These are phyloP conservation scores for Vanderwaltozyma verrucispora DNA, from an alignment of 805 yeast species.

Conservation along the genomic window DNA sequence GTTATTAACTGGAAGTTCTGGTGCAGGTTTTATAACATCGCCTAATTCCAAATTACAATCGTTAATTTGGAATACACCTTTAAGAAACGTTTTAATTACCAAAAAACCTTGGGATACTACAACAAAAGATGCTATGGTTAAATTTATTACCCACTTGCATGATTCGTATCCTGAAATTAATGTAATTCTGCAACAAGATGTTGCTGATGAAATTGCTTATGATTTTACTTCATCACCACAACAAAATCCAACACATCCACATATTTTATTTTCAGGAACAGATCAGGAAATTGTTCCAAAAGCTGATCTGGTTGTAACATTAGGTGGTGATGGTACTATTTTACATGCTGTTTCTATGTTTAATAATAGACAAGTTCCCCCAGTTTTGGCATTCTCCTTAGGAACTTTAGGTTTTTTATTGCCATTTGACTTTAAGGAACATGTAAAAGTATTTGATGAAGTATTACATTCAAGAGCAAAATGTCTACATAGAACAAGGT, in stretches of 20 bases:
- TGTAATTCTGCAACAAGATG: conserved; percentile 66
- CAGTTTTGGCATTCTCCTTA: conserved; percentile 76
- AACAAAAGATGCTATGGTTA: conserved; percentile 56
- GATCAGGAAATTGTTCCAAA: conserved; percentile 46
- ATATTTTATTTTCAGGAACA: conserved; percentile 48
- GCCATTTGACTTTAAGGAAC: conserved; percentile 71
- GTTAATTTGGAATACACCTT: conserved; percentile 60
- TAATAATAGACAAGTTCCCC: conserved; percentile 67
- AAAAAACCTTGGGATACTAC: conserved; percentile 72
- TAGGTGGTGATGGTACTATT: conserved; percentile 97
- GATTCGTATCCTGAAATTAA: conserved; percentile 59
- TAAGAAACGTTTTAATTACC: conserved; percentile 66
- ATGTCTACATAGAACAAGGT: conserved; percentile 65
- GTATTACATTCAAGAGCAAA: conserved; percentile 61
- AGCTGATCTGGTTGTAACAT: conserved; percentile 71
- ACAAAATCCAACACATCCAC: conserved; percentile 27
- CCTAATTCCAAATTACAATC: conserved; percentile 53
- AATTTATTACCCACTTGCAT: conserved; percentile 52
- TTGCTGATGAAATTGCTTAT: conserved; percentile 52
- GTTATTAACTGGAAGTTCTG: conserved; percentile 22
- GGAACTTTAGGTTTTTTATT: conserved; percentile 86
- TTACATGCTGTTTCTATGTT: conserved; percentile 74
- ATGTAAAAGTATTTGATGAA: conserved; percentile 46
- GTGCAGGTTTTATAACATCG: conserved; percentile 44
- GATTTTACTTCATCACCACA: conserved; percentile 17